A percentile compares a stretch with the other conserved stretches of the same genome.
These are phyloP conservation scores for Pyrus hybrid DNA, from an alignment of 331 rosid species.

Conservation along the genomic window DNA sequence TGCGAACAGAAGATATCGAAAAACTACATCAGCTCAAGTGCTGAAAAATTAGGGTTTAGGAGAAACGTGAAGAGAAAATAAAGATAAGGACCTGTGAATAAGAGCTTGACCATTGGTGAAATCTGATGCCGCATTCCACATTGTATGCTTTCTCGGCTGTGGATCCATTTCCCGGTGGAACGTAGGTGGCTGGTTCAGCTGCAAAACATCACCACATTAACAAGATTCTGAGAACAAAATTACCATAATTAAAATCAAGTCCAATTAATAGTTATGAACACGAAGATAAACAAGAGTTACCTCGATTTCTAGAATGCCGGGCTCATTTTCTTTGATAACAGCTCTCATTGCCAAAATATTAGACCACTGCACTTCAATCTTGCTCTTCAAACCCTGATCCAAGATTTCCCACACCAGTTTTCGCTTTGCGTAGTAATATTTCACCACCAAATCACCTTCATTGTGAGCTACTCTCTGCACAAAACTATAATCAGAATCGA, in stretches of 20 bases:
- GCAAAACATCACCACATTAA: not conserved
- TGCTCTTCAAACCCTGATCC: slow-evolving; percentile 38
- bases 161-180: slow-evolving; percentile 43
- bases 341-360: slow-evolving; percentile 37
- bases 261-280: not conserved
- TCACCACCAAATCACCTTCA: slow-evolving; percentile 43
- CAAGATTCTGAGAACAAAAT: not conserved
- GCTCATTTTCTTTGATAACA: slow-evolving; percentile 6
- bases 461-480: slow-evolving; percentile 12
- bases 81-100: slow-evolving; percentile 21
- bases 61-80: not conserved
- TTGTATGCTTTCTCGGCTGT: slow-evolving; percentile 42
- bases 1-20: not conserved
- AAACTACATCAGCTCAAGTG: not conserved
- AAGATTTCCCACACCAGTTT: slow-evolving; percentile 62
- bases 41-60: not conserved
- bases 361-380: slow-evolving; percentile 48
- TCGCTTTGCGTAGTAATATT: slow-evolving; percentile 45
- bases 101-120: slow-evolving; percentile 50
- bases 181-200: slow-evolving; percentile 35
- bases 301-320: slow-evolving; percentile 45
- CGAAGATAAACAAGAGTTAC: slow-evolving; percentile 3
- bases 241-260: not conserved
- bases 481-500: not conserved
- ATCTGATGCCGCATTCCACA: slow-evolving; percentile 35